These are phyloP conservation scores for Hura crepitans DNA, from an alignment of 441 rosid species.

Conservation along the genomic window DNA sequence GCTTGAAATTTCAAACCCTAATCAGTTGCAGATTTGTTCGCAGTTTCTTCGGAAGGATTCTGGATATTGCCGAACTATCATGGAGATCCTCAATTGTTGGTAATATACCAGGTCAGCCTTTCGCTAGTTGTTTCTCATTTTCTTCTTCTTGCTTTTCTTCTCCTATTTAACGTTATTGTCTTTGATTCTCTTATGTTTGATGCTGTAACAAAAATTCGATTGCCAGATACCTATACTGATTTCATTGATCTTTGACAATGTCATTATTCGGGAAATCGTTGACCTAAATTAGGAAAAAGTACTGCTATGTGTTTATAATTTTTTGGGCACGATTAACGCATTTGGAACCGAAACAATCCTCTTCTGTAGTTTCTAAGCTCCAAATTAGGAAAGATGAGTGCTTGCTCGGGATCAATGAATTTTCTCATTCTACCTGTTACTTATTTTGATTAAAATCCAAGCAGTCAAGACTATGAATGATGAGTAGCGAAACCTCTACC, in stretches of 20 bases:
- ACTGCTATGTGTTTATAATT: not conserved
- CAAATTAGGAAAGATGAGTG: not conserved
- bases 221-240: too few relatives aligned
- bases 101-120: slow-evolving; percentile 13
- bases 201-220: not conserved
- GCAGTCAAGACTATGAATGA: not conserved
- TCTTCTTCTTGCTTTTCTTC: not conserved
- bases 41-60: not conserved
- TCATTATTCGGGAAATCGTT: not conserved
- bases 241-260: not conserved
- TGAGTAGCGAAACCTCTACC: too few relatives aligned
- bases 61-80: not conserved
- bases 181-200: not conserved
- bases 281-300: not conserved
- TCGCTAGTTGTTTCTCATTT: not conserved
- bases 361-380: not conserved
- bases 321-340: not conserved
- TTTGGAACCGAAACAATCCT: not conserved
- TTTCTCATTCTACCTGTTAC: too few relatives aligned
- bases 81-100: slow-evolving; percentile 8
- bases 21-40: not conserved
- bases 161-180: not conserved
- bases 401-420: not conserved
- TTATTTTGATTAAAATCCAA: too few relatives aligned
- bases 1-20: slow-evolving; percentile 7